Percentiles rank a stretch among this genome's conserved stretches.
phyloP scores from a whole-genome alignment of 2,329 filamentous ascomycete genomes.

The Trichoderma atroviride region DNA sequence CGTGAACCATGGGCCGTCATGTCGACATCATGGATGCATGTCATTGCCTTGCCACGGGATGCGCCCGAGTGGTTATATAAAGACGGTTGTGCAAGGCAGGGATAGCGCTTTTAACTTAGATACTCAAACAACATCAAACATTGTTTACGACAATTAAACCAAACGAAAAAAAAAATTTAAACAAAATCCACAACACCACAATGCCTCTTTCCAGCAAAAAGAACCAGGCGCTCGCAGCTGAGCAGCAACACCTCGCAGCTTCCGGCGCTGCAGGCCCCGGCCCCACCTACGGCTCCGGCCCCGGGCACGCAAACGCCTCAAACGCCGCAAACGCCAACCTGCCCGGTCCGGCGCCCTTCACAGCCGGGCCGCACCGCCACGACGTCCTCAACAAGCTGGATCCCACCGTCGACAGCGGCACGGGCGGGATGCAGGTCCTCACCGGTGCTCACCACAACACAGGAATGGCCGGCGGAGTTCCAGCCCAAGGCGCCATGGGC shows the following conservation, averaged over 20 bases:
- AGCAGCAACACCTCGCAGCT: conserved; percentile 17
- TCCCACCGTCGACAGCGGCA: conserved; percentile 27
- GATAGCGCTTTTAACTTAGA: not conserved
- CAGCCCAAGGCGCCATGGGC: not conserved
- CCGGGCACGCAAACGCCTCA: not conserved
- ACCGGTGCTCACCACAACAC: not conserved
- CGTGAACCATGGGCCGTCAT: not conserved
- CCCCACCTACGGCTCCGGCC: not conserved
- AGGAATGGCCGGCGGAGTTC: not conserved
- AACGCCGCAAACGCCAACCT: conserved; percentile 11
- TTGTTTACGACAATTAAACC: not conserved
- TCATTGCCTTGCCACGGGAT: not conserved
- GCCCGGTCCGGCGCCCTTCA: conserved; percentile 28
- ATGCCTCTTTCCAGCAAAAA: conserved; percentile 21
- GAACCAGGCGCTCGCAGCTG: conserved; percentile 2
- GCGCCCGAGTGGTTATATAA: not conserved
- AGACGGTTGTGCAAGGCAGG: too few species aligned
- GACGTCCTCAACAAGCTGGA: conserved; percentile 29
- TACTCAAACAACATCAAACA: not conserved
- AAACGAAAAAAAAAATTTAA: conserved; percentile 7
- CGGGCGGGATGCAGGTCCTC: conserved; percentile 25
- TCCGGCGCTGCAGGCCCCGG: not conserved
- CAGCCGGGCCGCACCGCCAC: conserved; percentile 28
- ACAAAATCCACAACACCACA: not conserved
- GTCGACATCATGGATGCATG: conserved; percentile 12